Percentiles rank a stretch among this genome's conserved stretches.
Conservation (phyloP, 169 alveolate species). For the Haemoproteus tartakovskyi region DNA sequence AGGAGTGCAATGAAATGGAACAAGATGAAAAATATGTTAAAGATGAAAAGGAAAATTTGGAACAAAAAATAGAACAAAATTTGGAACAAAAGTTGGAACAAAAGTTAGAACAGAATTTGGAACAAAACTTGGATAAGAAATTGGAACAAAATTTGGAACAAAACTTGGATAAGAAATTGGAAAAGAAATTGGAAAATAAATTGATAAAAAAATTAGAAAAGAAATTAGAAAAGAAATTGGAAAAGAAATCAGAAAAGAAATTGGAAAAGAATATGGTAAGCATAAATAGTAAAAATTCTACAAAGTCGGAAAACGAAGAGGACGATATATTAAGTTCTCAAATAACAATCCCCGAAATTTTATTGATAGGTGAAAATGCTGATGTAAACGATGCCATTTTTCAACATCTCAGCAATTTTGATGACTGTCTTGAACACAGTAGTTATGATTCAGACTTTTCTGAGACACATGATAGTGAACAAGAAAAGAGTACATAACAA, state of each 20-base stretch:
- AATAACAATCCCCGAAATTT: constrained; percentile 25
- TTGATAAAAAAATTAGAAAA: neutral
- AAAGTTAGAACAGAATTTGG: neutral
- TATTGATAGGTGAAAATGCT: constrained; percentile 15
- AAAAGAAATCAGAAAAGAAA: neutral
- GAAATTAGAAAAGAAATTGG: neutral
- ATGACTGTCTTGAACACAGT: constrained; percentile 8
- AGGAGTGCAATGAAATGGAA: constrained; percentile 1
- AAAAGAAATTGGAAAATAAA: constrained; percentile 1
- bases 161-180: neutral
- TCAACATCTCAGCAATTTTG: constrained; percentile 51
- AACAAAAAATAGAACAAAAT: neutral
- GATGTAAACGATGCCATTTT: constrained; percentile 12
- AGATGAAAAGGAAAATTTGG: neutral
- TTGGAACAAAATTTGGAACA: neutral
- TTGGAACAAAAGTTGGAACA: neutral
- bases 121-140: neutral
- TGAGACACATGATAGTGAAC: neutral
- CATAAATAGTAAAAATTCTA: neutral
- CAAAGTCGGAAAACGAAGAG: neutral
- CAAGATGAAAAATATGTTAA: neutral
- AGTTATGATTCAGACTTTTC: neutral
- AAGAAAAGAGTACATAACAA: neutral
- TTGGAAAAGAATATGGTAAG: neutral
- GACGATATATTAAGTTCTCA: constrained; percentile 1